These are phyloP conservation scores for Hapsidospora chrysogenum DNA, from an alignment of 495 filamentous ascomycete species.

Conservation along the genomic window DNA sequence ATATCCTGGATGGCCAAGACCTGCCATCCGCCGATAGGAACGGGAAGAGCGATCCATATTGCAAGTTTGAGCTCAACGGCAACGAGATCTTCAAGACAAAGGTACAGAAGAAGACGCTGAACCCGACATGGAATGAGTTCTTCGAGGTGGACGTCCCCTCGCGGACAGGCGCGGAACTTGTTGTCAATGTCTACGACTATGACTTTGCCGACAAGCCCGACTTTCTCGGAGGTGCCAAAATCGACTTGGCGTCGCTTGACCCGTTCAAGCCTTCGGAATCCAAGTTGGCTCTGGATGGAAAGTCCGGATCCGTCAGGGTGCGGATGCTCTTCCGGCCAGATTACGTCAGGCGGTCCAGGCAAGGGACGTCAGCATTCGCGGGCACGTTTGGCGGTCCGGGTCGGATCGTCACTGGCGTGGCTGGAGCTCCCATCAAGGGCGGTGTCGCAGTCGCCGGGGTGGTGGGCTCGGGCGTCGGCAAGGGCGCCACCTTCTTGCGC, in stretches of 20 bases:
- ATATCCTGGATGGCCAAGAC: constrained; percentile 74
- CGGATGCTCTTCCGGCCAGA: constrained; percentile 85
- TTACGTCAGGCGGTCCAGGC: constrained; percentile 74
- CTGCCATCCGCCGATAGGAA: constrained; percentile 89
- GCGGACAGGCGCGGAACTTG: constrained; percentile 71
- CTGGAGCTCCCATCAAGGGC: constrained; percentile 81
- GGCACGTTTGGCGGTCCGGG: constrained; percentile 85
- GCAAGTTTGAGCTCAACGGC: constrained; percentile 79
- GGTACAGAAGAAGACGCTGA: constrained; percentile 87
- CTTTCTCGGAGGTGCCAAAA: constrained; percentile 57
- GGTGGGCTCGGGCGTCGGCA: constrained; percentile 64
- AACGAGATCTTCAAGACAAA: constrained; percentile 85
- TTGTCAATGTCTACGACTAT: constrained; percentile 79
- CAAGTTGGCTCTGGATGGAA: constrained; percentile 66
- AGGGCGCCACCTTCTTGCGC: constrained; percentile 77
- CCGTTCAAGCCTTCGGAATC: constrained; percentile 66
- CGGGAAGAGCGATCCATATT: constrained; percentile 91
- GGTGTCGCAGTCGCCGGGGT: constrained; percentile 52
- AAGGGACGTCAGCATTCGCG: constrained; percentile 85
- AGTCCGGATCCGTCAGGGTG: constrained; percentile 67
- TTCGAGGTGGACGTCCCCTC: constrained; percentile 75
- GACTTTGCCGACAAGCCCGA: constrained; percentile 88
- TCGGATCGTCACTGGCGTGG: constrained; percentile 65
- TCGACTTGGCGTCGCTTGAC: constrained; percentile 68
- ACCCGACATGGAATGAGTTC: constrained; percentile 88